Evolutionary conservation across 148 eudicot genomes (phyloP).

Genomic region (Rhododendron molle): DNA sequence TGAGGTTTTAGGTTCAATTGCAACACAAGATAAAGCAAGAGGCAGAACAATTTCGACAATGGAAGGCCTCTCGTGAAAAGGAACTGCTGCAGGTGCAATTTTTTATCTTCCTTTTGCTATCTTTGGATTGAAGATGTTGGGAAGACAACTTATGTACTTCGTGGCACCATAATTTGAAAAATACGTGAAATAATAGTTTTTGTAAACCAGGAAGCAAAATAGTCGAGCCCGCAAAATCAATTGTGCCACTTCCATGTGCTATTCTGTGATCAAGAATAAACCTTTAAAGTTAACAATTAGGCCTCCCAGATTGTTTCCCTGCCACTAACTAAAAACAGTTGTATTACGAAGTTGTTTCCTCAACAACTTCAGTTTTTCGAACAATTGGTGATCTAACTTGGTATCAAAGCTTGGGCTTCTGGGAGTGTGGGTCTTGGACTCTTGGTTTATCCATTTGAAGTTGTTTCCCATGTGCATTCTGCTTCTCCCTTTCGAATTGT

Average conservation of each 20-base stretch:
- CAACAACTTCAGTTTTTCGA: neutral
- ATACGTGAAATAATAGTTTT: neutral
- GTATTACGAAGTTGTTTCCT: neutral
- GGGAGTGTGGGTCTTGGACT: neutral
- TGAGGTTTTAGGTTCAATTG: constrained; percentile 71
- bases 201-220: neutral
- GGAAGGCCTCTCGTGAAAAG: constrained; percentile 98
- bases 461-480: neutral
- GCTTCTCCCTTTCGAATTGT: neutral
- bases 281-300: neutral
- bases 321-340: neutral
- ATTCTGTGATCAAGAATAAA: neutral
- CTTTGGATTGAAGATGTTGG: neutral
- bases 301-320: neutral
- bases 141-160: neutral
- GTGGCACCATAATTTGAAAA: neutral
- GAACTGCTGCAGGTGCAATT: constrained; percentile 80
- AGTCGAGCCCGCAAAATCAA: neutral
- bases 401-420: neutral
- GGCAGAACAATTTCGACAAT: constrained; percentile 93
- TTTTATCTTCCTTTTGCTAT: neutral
- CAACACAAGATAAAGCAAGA: constrained; percentile 98
- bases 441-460: neutral
- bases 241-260: neutral
- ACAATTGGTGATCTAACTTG: neutral